These are phyloP conservation scores for Mycena galopus DNA, from an alignment of 768 basidiomycete genomes.

Conservation along the genomic window DNA sequence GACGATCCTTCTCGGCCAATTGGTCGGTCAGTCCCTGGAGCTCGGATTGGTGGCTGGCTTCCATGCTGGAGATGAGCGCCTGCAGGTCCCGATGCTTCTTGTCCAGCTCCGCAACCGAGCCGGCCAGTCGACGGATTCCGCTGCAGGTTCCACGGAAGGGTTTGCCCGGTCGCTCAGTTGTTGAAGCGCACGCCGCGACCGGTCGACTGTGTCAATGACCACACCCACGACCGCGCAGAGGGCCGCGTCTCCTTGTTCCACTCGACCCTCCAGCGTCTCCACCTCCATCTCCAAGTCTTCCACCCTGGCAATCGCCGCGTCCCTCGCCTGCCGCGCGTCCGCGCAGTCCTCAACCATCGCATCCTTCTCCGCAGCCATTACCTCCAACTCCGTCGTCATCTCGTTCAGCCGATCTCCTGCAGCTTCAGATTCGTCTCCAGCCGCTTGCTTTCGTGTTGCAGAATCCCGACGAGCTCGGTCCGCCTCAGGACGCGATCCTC, in stretches of 20 bases:
- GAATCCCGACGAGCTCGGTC: conserved; percentile 81
- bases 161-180: conserved; percentile 11
- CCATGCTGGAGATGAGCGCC: conserved; percentile 29
- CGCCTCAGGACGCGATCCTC: conserved; percentile 73
- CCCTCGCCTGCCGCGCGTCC: conserved; percentile 79
- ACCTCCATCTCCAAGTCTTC: conserved; percentile 76
- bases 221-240: conserved; percentile 55
- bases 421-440: conserved; percentile 81
- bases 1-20: conserved; percentile 42
- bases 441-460: conserved; percentile 83
- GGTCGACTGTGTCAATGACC: conserved; percentile 51
- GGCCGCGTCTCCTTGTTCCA: conserved; percentile 48
- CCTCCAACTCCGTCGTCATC: conserved; percentile 78
- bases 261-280: conserved; percentile 53
- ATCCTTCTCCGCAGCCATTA: conserved; percentile 73
- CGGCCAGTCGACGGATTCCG: conserved; percentile 28
- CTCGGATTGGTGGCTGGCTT: conserved; percentile 41
- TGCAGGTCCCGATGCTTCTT: conserved; percentile 28
- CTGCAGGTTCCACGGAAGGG: background rate
- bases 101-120: conserved; percentile 30
- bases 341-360: conserved; percentile 91
- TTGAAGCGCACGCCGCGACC: conserved; percentile 44
- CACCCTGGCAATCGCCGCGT: conserved; percentile 66
- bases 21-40: conserved; percentile 45
- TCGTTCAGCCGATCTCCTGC: conserved; percentile 80